phyloP scores from a whole-genome alignment of 2,329 filamentous ascomycete genomes.

The Clonostachys sp. region DNA sequence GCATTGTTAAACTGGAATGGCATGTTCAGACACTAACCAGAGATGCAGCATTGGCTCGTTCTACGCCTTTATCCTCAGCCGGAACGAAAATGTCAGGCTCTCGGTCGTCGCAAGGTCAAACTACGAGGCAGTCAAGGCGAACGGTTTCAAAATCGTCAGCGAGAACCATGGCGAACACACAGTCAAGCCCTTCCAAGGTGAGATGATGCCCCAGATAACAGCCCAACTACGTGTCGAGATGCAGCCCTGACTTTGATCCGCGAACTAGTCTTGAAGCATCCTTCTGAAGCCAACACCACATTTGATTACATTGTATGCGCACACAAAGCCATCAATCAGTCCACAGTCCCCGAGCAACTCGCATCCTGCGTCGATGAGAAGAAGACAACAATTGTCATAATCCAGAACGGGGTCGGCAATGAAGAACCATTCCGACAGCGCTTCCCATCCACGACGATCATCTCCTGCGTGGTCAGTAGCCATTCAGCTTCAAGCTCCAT shows the following conservation, averaged over 20 bases:
- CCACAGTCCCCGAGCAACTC: constrained; percentile 57
- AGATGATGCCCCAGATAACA: neutral
- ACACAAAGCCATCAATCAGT: constrained; percentile 65
- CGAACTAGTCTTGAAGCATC: constrained; percentile 36
- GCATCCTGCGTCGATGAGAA: constrained; percentile 48
- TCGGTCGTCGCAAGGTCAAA: constrained; percentile 73
- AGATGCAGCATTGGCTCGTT: constrained; percentile 47
- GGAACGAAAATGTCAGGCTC: constrained; percentile 46
- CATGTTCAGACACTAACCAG: neutral
- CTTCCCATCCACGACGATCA: constrained; percentile 55
- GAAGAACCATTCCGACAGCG: constrained; percentile 59
- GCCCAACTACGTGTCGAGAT: neutral
- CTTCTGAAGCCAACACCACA: constrained; percentile 25
- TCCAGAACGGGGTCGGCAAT: constrained; percentile 70
- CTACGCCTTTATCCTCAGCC: constrained; percentile 41
- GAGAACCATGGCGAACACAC: constrained; percentile 58
- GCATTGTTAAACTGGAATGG: neutral
- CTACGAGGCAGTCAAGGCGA: constrained; percentile 55
- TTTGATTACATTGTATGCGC: constrained; percentile 64
- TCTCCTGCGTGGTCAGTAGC: constrained; percentile 46
- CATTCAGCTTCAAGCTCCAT: neutral
- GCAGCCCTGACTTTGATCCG: no score
- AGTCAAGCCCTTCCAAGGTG: constrained; percentile 39
- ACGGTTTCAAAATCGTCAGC: constrained; percentile 61
- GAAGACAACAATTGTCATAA: constrained; percentile 56